Base-by-base conservation (phyloP, 352 stramenopile species). In the Globisporangium solare region DNA sequence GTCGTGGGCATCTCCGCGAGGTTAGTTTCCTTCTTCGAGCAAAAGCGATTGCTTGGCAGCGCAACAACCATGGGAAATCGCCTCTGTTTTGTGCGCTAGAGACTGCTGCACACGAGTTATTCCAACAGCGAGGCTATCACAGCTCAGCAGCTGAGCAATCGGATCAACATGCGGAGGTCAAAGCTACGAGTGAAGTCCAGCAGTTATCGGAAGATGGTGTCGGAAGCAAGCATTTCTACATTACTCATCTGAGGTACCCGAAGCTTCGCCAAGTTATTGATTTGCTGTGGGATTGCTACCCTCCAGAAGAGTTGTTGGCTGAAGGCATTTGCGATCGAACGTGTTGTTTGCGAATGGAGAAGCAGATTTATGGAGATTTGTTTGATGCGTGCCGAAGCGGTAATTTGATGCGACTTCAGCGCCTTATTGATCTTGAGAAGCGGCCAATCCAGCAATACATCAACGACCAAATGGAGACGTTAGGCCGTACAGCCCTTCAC, bases 241-340 rank as follows among this genome's bases (percentile, higher is more conserved):
- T 64, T 2, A 61, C 56, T 4, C 67, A 73, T 27, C 58, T 67
- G 1, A 67, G 58, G 17, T 88, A 88, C 50, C 51, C 69, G 18
- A 69, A 74, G 31, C 70, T 86, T 14, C 75, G 73, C 1, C 78
- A 88, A 70, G 78, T 86, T 15, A 83, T 88, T 40, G 75, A 86
- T 60, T 58, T 88, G 15, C 51, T 88, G 1, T 88, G 78, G 78
- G 75, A 88, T 56, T 66, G 60, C 10, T 85, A 80, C 18, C 57
- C 67, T 1, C 14, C 63, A 2, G 15, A 61, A 10, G 56, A 71
- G 42, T 67, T 88, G 7, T 50, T 49, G 11, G 57, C 56, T 17
- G 32, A 51, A 20, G 75, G 82, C 22, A 37, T 54, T 8, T 73
- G 63, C 47, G 71, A 70, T 47, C 64, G 68, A 20, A 60, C 21